Base-by-base conservation (phyloP, 345 rosid genomes). In the Ceriops zippeliana region DNA sequence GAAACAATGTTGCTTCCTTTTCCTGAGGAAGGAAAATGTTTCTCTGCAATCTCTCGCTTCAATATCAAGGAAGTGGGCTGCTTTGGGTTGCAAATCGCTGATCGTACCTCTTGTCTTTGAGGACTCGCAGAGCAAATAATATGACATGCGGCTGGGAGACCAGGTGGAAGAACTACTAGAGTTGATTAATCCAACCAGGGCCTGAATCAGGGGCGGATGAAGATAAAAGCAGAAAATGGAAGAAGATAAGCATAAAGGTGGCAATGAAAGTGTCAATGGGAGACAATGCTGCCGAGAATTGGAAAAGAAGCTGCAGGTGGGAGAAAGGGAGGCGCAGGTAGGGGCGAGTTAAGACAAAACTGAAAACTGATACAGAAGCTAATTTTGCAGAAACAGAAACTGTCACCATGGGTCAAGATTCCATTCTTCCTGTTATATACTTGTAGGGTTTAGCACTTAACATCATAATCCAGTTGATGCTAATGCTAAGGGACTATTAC, bases 121-220 rank as follows among this genome's bases (percentile, higher is more conserved):
- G 60, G 82, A 83, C 70, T 84, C 34, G 71, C 77, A 54, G 85
- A 79, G 77, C 69, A 73, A 24, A 24, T 24, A 24, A 52, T 71
- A 69, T 0, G 83, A 77, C 6, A 20, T 35, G 5, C 80, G 88
- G 16, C 69, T 80, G 35, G 79, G 66, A 52, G 69, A 58, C 24
- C 72, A 68, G 69, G 70, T 77, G 52, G 63, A 80, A 62, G 79
- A 84, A 57, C 31, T 84, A 7, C 52, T 70, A 7, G 70, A 73
- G 60, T 6, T 76, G 67, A 75, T 76, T 32, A 35, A 27, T 59
- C 47, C 67, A 57, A 62, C 62, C 42, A 35, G 42, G 7, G 42
- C 42, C 42, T 35, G 42, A 35, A 61, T 65, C 66, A 66, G 80
- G 32, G 42, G 26, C 26, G 26, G 26, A 0, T 24, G 26, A 24